Conservation (phyloP, 352 stramenopile species). For the Thalassiosira oceanica region DNA sequence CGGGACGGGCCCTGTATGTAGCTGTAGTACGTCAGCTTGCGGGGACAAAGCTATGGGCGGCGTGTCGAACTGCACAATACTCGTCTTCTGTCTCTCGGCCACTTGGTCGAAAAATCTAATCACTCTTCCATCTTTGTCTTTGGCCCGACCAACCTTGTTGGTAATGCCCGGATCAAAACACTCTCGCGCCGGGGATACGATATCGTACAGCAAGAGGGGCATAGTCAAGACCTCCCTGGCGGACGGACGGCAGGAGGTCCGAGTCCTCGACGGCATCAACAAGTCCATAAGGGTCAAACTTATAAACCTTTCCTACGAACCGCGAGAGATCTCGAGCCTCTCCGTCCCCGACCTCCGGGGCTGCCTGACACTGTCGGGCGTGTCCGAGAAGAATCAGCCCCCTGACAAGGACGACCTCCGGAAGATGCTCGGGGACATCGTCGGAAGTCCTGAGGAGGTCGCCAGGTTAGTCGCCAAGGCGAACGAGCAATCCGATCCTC, state of each 20-base stretch:
- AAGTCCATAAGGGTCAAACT: slow-evolving; percentile 57
- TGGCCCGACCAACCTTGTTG: too few species aligned
- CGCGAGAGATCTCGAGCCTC: slow-evolving; percentile 39
- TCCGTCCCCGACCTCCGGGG: slow-evolving; percentile 60
- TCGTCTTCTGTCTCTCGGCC: too few species aligned
- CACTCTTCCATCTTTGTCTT: too few species aligned
- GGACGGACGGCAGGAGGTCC: slow-evolving; percentile 54
- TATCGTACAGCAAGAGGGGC: slow-evolving; percentile 72
- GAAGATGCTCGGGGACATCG: slow-evolving; percentile 5
- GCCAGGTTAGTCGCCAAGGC: slow-evolving; percentile 38
- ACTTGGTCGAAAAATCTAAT: too few species aligned
- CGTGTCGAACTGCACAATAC: too few species aligned
- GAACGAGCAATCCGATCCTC: slow-evolving; percentile 17
- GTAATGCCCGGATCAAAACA: too few species aligned
- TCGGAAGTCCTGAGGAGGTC: slow-evolving; percentile 23
- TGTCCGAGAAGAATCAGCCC: slow-evolving; percentile 14
- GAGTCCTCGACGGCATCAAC: slow-evolving; percentile 23
- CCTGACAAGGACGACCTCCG: slow-evolving; percentile 13
- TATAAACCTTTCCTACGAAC: slow-evolving; percentile 57
- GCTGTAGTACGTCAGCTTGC: too few species aligned
- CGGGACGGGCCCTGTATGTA: too few species aligned
- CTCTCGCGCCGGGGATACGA: slow-evolving; percentile 34
- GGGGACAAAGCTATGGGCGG: too few species aligned
- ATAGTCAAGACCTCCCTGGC: slow-evolving; percentile 44
- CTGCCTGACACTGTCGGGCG: too few species aligned